phyloP scores from a whole-genome alignment of 2,329 filamentous ascomycete species.

The Mollisia scopiformis region DNA sequence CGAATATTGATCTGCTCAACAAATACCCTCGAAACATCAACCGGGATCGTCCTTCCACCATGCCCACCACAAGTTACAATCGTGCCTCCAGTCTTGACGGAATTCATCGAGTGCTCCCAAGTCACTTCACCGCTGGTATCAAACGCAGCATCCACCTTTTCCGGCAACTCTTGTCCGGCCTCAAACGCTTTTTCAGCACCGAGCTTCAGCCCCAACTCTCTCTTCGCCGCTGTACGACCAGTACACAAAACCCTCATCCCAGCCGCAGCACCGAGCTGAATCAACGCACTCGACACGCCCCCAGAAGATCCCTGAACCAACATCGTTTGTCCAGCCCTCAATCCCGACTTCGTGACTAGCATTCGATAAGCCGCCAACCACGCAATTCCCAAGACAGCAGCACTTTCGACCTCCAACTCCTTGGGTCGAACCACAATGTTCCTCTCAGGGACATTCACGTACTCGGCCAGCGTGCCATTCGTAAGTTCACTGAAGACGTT shows the following conservation, averaged over 20 bases:
- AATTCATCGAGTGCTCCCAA: slow-evolving; percentile 24
- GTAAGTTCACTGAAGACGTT: slow-evolving; percentile 24
- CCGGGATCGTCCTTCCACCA: slow-evolving; percentile 15
- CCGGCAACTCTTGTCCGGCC: slow-evolving; percentile 19
- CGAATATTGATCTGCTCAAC: slow-evolving; percentile 24
- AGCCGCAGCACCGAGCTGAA: slow-evolving; percentile 26
- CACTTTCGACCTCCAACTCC: slow-evolving; percentile 21
- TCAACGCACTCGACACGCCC: slow-evolving; percentile 27
- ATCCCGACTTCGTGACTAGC: slow-evolving; percentile 26
- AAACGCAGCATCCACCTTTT: slow-evolving; percentile 27
- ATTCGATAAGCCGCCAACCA: slow-evolving; percentile 33
- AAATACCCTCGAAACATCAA: slow-evolving; percentile 23
- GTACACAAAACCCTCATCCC: slow-evolving; percentile 30
- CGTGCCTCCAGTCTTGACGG: slow-evolving; percentile 23
- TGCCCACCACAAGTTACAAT: slow-evolving; percentile 27
- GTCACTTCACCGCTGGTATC: slow-evolving; percentile 25
- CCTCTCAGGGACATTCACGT: slow-evolving; percentile 23
- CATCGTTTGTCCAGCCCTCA: slow-evolving; percentile 29
- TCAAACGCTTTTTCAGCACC: slow-evolving; percentile 25
- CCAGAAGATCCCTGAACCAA: slow-evolving; percentile 29
- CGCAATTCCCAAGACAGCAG: slow-evolving; percentile 28
- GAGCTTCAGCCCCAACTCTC: slow-evolving; percentile 21
- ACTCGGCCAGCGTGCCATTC: slow-evolving; percentile 29
- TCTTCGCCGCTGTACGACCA: slow-evolving; percentile 24
- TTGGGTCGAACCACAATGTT: slow-evolving; percentile 26